Base-by-base conservation (phyloP, 1,284 basidiomycete genomes). In the Stereum hirsutum region DNA sequence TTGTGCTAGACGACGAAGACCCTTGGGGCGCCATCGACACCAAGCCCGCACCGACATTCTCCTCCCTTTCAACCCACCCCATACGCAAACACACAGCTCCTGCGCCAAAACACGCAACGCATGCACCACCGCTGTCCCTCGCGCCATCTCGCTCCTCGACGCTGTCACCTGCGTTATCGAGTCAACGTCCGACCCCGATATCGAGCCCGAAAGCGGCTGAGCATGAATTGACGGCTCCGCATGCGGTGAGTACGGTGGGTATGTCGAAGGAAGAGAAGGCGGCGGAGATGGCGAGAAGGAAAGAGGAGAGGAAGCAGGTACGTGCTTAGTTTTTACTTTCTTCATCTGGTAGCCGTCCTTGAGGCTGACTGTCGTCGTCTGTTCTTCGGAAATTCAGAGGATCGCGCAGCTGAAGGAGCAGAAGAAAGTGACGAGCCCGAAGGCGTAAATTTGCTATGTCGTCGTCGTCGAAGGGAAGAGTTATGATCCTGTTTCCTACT, bases 261-360 rank as follows among this genome's bases (percentile, higher is more conserved):
- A 69, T 91, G 71, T 74, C 76, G 28, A 93, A 90, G 58, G 91
- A 93, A 61, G 90, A 92, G 50, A 92, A 85, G 61, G 87, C 87
- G 0, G 78, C 77, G 21, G 91, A 95, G 66, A 88, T 94, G 81
- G 85, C 85, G 11, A 70, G 87, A 48, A 68, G 90, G 48, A 84
- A 91, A 55, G 91, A 94, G 59, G 91, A 94, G 60, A 68, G 91
- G 39, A 90, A 86, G 60, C 74, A 84, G 70, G 86, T 85, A 41
- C 26, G 74, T 53, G 20, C 14, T 15, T 11, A 4, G 7, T 35
- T 7, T 36, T 36, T 19, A 38, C 14, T 19, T 36, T n/a, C n/a
- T 15, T 44, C 53, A 3, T 32, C 19, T 15, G 11, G 11, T 2
- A 26, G 6, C n/a, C 4, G 19, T 28, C 14, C 20, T 10, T 6